A percentile compares a stretch with the other conserved stretches of the same genome.
These are phyloP conservation scores for Kalanchoe fedtschenkoi DNA, from an alignment of 164 flowering plant species.

Conservation along the genomic window DNA sequence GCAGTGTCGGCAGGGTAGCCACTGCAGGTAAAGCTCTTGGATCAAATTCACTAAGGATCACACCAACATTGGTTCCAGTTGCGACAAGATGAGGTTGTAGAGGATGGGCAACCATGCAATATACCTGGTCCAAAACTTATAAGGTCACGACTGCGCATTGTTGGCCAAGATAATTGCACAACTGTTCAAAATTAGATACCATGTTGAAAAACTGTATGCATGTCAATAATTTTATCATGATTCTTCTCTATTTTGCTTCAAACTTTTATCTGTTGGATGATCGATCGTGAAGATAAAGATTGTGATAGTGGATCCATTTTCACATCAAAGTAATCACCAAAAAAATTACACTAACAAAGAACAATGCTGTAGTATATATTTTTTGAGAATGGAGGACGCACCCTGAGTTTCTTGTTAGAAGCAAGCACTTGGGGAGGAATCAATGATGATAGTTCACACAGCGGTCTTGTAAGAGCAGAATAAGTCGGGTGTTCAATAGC, in stretches of 20 bases:
- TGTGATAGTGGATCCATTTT: background rate
- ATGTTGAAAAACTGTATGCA: background rate
- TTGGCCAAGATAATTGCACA: background rate
- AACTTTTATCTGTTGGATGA: background rate
- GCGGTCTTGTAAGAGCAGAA: constrained; percentile 92
- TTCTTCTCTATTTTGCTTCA: background rate
- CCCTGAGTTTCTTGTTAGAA: constrained; percentile 83
- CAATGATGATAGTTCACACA: constrained; percentile 87
- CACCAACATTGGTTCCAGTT: constrained; percentile 90
- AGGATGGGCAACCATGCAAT: constrained; percentile 96
- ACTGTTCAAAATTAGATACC: background rate
- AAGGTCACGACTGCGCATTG: background rate
- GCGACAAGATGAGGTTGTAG: constrained; percentile 97
- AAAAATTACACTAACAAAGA: background rate
- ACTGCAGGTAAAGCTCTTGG: constrained; percentile 84
- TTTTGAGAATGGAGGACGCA: constrained; percentile 19
- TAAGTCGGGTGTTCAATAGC: constrained; percentile 97
- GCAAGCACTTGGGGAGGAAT: constrained; percentile 84
- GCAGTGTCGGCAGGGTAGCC: constrained; percentile 69
- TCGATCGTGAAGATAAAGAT: background rate
- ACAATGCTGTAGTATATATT: background rate
- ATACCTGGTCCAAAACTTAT: constrained; percentile 40
- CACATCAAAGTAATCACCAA: background rate
- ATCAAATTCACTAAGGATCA: constrained; percentile 92
- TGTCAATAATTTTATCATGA: background rate